Base-by-base conservation (phyloP, 2,329 filamentous ascomycete genomes). In the Botryotinia calthae region DNA sequence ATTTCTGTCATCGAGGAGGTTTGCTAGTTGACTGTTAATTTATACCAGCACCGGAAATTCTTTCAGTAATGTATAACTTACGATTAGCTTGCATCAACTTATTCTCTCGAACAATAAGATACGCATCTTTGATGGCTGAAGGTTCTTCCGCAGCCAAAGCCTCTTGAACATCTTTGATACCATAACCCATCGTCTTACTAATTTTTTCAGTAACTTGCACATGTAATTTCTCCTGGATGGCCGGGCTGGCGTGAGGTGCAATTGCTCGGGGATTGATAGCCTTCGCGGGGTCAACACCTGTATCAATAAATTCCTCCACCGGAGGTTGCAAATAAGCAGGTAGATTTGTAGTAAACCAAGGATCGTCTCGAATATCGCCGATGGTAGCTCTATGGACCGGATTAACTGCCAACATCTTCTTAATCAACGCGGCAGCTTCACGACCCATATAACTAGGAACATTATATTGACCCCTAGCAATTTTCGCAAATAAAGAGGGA, bases 91-190 rank as follows among this genome's bases (percentile, higher is more conserved):
- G 93, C 95, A 98, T 98, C 81, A 98, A 88, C 82, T 98, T 96
- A 81, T 98, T 98, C 83, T 99, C 96, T 70, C 95, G 90, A 40
- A 99, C 94, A 81, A 99, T 99, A 83, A 98, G 91, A 84, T 98
- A 99, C 1, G 96, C 96, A 83, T 99, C 96, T 84, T 99, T 99
- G 86, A 99, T 98, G 18, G 96, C 95, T 73, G 95, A 98, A 20
- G 96, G 96, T 81, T 99, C 96, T 70, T 96, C 90, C 72, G 94
- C 94, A 79, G 92, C 91, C 75, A 99, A 85, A 34, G 96, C 95
- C 82, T 98, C 96, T 81, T 98, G 93, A 70, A 99, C 95, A 84
- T 99, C 96, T 75, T 92, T 92, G 81, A 93, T 95, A 51, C 92
- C 94, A 81, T 99, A 99, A 74, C 96, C 96, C 95, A 99, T 98